These are phyloP conservation scores for Melanomma pulvis-pyrius DNA, from an alignment of 495 filamentous ascomycete genomes.

Conservation along the genomic window DNA sequence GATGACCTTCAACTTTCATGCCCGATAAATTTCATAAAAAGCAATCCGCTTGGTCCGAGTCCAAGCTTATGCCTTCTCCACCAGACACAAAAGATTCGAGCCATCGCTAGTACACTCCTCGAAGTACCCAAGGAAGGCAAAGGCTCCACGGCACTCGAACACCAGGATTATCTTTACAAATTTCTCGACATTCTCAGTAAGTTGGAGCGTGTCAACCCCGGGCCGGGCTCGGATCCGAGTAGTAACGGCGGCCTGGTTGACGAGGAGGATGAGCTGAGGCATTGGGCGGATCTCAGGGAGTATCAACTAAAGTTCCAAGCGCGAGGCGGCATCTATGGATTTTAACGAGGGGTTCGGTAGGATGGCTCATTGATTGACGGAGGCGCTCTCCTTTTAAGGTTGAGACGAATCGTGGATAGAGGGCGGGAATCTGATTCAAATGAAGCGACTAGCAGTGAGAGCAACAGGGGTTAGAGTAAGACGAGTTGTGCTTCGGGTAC, in stretches of 20 bases:
- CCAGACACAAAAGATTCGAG: conserved; percentile 59
- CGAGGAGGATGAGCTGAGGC: conserved; percentile 71
- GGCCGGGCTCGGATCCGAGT: conserved; percentile 38
- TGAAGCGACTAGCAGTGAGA: background rate
- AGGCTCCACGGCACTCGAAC: conserved; percentile 57
- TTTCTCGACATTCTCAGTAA: conserved; percentile 73
- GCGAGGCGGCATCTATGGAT: conserved; percentile 52
- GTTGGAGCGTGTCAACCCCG: conserved; percentile 60
- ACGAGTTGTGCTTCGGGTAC: too few relatives aligned
- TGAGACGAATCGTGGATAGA: background rate
- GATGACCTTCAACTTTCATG: conserved; percentile 57
- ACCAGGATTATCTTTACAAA: conserved; percentile 65
- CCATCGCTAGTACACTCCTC: conserved; percentile 75
- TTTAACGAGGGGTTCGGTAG: conserved; percentile 7
- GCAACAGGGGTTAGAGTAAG: too few relatives aligned
- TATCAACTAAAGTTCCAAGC: conserved; percentile 73
- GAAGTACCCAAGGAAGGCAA: conserved; percentile 61
- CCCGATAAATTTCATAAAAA: background rate
- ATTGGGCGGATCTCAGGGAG: conserved; percentile 74
- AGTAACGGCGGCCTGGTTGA: conserved; percentile 41
- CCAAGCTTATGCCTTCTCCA: background rate
- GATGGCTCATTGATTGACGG: background rate
- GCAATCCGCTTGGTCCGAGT: background rate
- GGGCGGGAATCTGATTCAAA: background rate
- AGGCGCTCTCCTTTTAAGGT: background rate